Evolutionary conservation across 1,284 basidiomycete genomes (phyloP).

Genomic region (Marasmius tenuissimus): DNA sequence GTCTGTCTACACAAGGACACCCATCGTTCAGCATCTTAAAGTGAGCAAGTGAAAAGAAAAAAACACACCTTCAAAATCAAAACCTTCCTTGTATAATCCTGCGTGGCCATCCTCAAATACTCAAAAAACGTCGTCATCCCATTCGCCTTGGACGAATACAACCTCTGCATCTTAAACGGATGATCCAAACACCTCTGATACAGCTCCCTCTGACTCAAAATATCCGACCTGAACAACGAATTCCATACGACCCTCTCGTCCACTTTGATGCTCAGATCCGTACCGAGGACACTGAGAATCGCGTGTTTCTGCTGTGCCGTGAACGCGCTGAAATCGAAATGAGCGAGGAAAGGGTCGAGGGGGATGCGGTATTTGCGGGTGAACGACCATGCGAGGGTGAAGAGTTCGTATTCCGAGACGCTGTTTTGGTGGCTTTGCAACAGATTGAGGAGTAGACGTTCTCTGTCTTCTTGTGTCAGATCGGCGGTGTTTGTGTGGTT

Average conservation of each 20-base stretch:
- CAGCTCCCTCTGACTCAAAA: conserved; percentile 49
- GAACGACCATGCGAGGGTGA: conserved; percentile 47
- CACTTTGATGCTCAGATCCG: conserved; percentile 39
- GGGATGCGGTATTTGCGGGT: conserved; percentile 45
- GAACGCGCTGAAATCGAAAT: conserved; percentile 57
- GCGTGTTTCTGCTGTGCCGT: conserved; percentile 52
- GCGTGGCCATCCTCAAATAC: conserved; percentile 52
- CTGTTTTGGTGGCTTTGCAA: conserved; percentile 49
- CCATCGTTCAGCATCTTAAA: neutral
- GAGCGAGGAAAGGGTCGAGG: conserved; percentile 41
- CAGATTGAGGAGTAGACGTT: conserved; percentile 41
- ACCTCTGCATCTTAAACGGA: conserved; percentile 56
- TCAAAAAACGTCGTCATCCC: conserved; percentile 60
- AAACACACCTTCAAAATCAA: conserved; percentile 53
- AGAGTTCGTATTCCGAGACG: conserved; percentile 58
- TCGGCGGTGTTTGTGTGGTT: conserved; percentile 29
- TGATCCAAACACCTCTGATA: conserved; percentile 47
- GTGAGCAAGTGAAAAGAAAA: neutral
- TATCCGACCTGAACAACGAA: conserved; percentile 58
- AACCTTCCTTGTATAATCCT: conserved; percentile 56
- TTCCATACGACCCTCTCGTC: conserved; percentile 48
- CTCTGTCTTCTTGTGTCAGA: conserved; percentile 13
- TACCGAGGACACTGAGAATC: conserved; percentile 38
- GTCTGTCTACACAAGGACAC: conserved; percentile 43
- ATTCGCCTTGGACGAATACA: conserved; percentile 56